Conservation (phyloP, 148 eudicot genomes). For the Arbutus unedo region DNA sequence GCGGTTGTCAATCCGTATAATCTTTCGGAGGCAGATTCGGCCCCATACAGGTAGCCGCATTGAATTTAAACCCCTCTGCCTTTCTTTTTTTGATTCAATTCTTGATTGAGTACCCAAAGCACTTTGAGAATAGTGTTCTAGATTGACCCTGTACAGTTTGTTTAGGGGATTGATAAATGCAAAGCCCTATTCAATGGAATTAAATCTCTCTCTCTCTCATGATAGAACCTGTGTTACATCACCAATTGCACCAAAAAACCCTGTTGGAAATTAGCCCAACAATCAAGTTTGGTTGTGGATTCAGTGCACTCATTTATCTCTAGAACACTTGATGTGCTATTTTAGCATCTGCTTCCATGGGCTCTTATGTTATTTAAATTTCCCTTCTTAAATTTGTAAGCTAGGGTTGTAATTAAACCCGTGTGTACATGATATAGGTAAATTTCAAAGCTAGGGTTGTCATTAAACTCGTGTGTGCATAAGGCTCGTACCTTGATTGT, state of each 20-base stretch:
- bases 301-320: not conserved
- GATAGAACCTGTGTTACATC: not conserved
- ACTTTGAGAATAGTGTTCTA: not conserved
- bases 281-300: not conserved
- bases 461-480: not conserved
- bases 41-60: slow-evolving; percentile 9
- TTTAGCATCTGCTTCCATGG: not conserved
- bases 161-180: not conserved
- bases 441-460: not conserved
- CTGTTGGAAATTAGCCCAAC: not conserved
- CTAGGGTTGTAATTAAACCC: not conserved
- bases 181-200: not conserved
- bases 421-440: too few species aligned
- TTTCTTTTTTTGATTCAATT: not conserved
- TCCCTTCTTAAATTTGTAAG: not conserved
- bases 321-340: not conserved
- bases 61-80: not conserved
- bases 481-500: not conserved
- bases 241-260: not conserved
- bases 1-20: not conserved
- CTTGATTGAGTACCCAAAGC: not conserved
- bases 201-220: not conserved
- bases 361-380: not conserved
- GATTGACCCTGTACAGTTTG: not conserved
- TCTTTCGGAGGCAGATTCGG: not conserved